Evolutionary conservation across 163 green algal species (phyloP), one percentile per base, ranked within the genome.

Genomic region (Trebouxiophyceae sp.): DNA sequence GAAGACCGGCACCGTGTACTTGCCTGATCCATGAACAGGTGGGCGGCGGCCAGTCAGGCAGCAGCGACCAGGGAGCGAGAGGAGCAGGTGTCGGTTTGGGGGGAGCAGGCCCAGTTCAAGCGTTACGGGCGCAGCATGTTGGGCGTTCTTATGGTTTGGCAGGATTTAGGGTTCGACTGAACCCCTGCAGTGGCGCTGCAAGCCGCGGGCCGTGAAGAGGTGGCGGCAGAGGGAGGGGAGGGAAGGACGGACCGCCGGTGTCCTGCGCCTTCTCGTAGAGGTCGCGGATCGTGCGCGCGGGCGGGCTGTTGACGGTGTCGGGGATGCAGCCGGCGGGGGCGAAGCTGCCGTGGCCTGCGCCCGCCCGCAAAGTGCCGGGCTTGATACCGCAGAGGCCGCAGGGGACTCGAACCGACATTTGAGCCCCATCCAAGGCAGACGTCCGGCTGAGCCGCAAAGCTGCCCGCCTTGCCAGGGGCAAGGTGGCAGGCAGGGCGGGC

Each of bases 1-100:
- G 39, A 98, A 76, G 26, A 98, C 81, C 0, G 93, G 93, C 26
- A 97, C 92, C 0, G 74, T 88, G 78, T 95, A 98, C 73, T 93
- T 96, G 61, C 84, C 86, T 92, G 72, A n/a, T n/a, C n/a, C n/a
- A n/a, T n/a, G n/a, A n/a, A n/a, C n/a, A n/a, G n/a, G n/a, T n/a
- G n/a, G n/a, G n/a, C n/a, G n/a, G n/a, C n/a, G n/a, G n/a, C n/a
- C n/a, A n/a, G n/a, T n/a, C n/a, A n/a, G n/a, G n/a, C n/a, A n/a
- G n/a, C n/a, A n/a, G n/a, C n/a, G n/a, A n/a, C n/a, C n/a, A n/a
- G n/a, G n/a, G n/a, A n/a, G n/a, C n/a, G n/a, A n/a, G n/a, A n/a
- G n/a, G n/a, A n/a, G n/a, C n/a, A n/a, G n/a, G n/a, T n/a, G n/a
- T n/a, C n/a, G n/a, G n/a, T n/a, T n/a, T n/a, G n/a, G n/a, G n/a